Percentiles rank a stretch among this genome's conserved stretches.
Evolutionary conservation across 2,329 filamentous ascomycete species (phyloP).

Genomic region (Talaromyces rugulosus): DNA sequence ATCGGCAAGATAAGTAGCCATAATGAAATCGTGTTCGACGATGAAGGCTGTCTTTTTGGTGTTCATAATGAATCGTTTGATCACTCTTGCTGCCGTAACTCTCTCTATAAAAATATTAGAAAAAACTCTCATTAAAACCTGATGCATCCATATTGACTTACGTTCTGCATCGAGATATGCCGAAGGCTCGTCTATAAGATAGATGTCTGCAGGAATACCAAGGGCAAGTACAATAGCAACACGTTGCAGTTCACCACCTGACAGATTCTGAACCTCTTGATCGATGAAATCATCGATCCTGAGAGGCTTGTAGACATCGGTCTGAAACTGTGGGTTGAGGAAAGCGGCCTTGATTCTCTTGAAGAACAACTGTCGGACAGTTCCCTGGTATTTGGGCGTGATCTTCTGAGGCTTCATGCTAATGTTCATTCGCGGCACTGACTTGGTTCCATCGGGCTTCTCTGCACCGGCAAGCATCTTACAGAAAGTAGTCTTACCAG

Average conservation of each 20-base stretch:
- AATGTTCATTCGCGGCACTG: conserved; percentile 91
- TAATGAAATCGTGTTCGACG: conserved; percentile 99
- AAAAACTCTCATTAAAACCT: not conserved
- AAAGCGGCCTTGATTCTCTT: conserved; percentile 99
- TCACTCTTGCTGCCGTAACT: conserved; percentile 94
- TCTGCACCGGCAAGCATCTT: conserved; percentile 88
- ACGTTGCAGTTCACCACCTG: conserved; percentile 98
- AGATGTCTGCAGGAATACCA: conserved; percentile 93
- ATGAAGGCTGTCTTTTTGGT: conserved; percentile 99
- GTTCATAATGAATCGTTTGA: conserved; percentile 99
- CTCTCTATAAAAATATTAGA: conserved; percentile 51
- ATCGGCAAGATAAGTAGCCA: conserved; percentile 79
- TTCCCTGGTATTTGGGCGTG: conserved; percentile 95
- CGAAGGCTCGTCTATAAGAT: conserved; percentile 95
- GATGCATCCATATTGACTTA: not conserved
- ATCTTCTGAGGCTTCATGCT: conserved; percentile 99
- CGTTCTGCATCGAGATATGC: conserved; percentile 96
- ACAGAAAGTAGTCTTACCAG: conserved; percentile 98
- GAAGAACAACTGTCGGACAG: conserved; percentile 96
- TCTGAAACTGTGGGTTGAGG: conserved; percentile 96
- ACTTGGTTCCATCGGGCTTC: conserved; percentile 76
- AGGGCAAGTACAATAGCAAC: conserved; percentile 97
- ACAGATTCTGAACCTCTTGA: conserved; percentile 98
- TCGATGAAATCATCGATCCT: conserved; percentile 99
- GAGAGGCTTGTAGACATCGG: conserved; percentile 98